Evolutionary conservation across 805 yeast genomes (phyloP), one percentile per base, ranked within the genome.

Genomic region (Saitoella complicata): DNA sequence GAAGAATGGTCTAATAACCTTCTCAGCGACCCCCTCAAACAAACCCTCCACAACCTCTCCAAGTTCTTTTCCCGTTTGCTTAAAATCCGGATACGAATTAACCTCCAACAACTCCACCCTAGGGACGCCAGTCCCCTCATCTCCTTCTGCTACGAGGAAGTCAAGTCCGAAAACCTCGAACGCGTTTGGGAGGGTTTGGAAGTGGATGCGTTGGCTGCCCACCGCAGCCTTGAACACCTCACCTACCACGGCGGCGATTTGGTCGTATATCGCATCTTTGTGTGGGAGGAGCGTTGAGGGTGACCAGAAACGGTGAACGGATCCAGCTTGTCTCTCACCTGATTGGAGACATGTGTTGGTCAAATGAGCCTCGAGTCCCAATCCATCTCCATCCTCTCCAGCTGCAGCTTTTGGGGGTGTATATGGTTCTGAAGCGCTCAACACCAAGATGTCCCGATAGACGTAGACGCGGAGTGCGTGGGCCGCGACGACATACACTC

Each of bases 291-390:
- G 21, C 4, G 21, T 21, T 4, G 38, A 49, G 1, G 76, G 45
- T 2, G 68, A 58, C 64, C 75, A 73, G 51, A 87, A 78, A 50
- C 78, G 80, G 33, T 71, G 75, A 32, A 87, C 95, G 5, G 59
- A 55, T 21, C 62, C 65, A 7, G 48, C 56, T 7, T 51, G 51
- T 5, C 60, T 65, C 5, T 67, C 70, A 11, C 72, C 73, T 61
- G n/a, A n/a, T n/a, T 88, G 97, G 34, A 86, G 62, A 64, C 98
- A 91, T 0, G 98, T 91, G 57, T 91, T 91, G 10, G 98, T 91
- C 51, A 91, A 68, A 58, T 91, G 98, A 1, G 91, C 85, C 1
- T 67, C 67, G 61, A 84, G 69, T 33, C 69, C 65, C 0, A n/a
- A n/a, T n/a, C n/a, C n/a, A n/a, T n/a, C n/a, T n/a, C n/a, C n/a